Base-by-base conservation (phyloP, 192 early-diverging fungal species). In the Geranomyces variabilis region DNA sequence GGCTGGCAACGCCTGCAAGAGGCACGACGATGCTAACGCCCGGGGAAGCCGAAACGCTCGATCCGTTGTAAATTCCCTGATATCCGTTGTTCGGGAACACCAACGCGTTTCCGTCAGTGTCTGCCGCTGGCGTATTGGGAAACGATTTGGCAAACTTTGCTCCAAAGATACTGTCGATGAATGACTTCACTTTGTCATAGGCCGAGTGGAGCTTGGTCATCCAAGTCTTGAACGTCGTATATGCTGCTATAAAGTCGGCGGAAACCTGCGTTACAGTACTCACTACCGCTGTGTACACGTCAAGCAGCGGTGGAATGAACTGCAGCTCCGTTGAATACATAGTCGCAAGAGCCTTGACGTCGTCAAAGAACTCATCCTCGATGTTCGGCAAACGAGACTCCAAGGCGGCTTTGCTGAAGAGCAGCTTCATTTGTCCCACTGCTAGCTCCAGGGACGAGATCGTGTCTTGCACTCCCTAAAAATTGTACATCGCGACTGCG, bases 91-190 rank as follows among this genome's bases (percentile, higher is more conserved):
- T 63, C 29, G 62, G 62, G 26, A 36, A 63, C 0, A 45, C 62
- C 0, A 63, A 0, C 17, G 30, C 34, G 13, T 17, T 26, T 17
- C 34, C 62, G 12, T 63, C 14, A 14, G 13, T 17, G 19, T 13
- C 14, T 0, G 62, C 30, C 17, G 26, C 0, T 19, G 43, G 34
- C 19, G 0, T 33, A 17, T 28, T 36, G 17, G 62, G 62, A 26
- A 63, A 63, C 34, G 13, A 15, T 28, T 63, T 19, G 7, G 31
- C 24, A 41, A 63, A 63, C 26, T 63, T 63, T 10, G 62, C 17
- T 21, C 62, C 62, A 57, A 57, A 57, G 14, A n/a, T 24, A 9
- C 24, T 24, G 55, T 57, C 55, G 24, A 57, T 24, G 24, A 57
- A 57, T 21, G 55, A 10, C 24, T 57, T 57, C 14, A 57, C 24